Conservation (phyloP, 768 basidiomycete species). For the Mycena olivaceomarginata region DNA sequence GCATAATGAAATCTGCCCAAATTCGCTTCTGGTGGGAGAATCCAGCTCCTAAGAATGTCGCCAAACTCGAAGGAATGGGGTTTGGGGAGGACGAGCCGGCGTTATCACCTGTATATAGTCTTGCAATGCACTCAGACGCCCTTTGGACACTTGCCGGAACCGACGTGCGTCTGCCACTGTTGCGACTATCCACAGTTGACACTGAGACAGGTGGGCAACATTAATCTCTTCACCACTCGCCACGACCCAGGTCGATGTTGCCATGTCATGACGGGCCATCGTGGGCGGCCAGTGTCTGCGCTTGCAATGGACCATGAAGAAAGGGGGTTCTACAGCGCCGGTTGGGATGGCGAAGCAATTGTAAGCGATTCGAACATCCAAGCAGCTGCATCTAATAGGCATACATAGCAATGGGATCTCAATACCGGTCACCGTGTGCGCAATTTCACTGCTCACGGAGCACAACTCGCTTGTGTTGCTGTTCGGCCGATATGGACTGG, state of each 20-base stretch:
- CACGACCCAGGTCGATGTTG: slow-evolving; percentile 91
- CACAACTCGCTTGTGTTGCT: slow-evolving; percentile 89
- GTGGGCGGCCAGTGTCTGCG: slow-evolving; percentile 86
- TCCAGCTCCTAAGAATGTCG: slow-evolving; percentile 58
- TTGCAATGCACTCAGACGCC: slow-evolving; percentile 94
- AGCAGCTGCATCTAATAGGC: slow-evolving; percentile 38
- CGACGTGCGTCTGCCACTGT: slow-evolving; percentile 72
- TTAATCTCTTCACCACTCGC: slow-evolving; percentile 94
- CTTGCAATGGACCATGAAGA: slow-evolving; percentile 89
- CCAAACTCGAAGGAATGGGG: slow-evolving; percentile 49
- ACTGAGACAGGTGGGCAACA: slow-evolving; percentile 82
- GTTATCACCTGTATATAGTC: slow-evolving; percentile 89
- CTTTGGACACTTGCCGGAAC: slow-evolving; percentile 94
- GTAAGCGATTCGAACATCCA: slow-evolving; percentile 66
- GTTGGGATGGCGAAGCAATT: slow-evolving; percentile 94
- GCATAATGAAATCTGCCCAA: slow-evolving; percentile 93
- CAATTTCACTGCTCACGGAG: slow-evolving; percentile 86
- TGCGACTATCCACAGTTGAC: slow-evolving; percentile 42
- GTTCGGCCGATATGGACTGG: slow-evolving; percentile 69
- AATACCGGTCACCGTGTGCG: slow-evolving; percentile 90
- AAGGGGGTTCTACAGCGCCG: slow-evolving; percentile 91
- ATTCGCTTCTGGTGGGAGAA: slow-evolving; percentile 96
- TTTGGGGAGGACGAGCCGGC: slow-evolving; percentile 69
- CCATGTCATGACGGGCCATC: slow-evolving; percentile 85
- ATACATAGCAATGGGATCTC: slow-evolving; percentile 95